Evolutionary conservation across 1,284 basidiomycete species (phyloP).

Genomic region (Ganoderma leucocontextum): DNA sequence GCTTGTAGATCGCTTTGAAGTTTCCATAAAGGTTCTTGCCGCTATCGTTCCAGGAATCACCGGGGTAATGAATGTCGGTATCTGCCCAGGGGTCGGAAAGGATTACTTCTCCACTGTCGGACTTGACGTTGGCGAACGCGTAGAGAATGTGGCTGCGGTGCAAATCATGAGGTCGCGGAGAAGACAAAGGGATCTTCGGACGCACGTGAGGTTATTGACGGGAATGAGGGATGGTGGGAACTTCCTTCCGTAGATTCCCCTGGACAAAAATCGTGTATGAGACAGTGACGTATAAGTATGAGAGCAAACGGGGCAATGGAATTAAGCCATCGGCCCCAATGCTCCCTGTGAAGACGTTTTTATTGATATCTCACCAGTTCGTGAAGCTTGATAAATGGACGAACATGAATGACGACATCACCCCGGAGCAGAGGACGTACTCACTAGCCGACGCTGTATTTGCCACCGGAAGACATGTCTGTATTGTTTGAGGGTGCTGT

Average conservation of each 20-base stretch:
- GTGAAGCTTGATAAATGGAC: constrained; percentile 61
- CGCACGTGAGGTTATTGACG: constrained; percentile 83
- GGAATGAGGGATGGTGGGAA: constrained; percentile 87
- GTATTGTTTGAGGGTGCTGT: constrained; percentile 32
- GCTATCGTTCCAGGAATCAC: constrained; percentile 90
- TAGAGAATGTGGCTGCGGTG: constrained; percentile 77
- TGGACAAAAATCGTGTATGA: constrained; percentile 43
- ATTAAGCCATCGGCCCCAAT: not conserved
- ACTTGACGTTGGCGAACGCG: constrained; percentile 89
- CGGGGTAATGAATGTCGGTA: constrained; percentile 86
- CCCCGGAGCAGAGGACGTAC: constrained; percentile 41
- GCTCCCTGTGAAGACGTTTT: not conserved
- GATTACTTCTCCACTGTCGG: constrained; percentile 85
- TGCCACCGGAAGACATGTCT: constrained; percentile 51
- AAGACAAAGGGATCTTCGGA: constrained; percentile 32
- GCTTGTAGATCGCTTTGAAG: constrained; percentile 89
- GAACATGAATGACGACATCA: constrained; percentile 17
- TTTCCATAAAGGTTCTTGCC: constrained; percentile 93
- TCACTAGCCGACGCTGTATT: constrained; percentile 83
- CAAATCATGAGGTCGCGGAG: constrained; percentile 19
- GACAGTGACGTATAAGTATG: not conserved
- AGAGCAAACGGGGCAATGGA: not conserved
- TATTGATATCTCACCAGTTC: constrained; percentile 63
- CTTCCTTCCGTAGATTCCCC: constrained; percentile 97
- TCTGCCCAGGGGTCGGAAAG: constrained; percentile 95